Evolutionary conservation across 257 asterid genomes (phyloP), one percentile per base, ranked within the genome.

Genomic region (Sherardia arvensis): DNA sequence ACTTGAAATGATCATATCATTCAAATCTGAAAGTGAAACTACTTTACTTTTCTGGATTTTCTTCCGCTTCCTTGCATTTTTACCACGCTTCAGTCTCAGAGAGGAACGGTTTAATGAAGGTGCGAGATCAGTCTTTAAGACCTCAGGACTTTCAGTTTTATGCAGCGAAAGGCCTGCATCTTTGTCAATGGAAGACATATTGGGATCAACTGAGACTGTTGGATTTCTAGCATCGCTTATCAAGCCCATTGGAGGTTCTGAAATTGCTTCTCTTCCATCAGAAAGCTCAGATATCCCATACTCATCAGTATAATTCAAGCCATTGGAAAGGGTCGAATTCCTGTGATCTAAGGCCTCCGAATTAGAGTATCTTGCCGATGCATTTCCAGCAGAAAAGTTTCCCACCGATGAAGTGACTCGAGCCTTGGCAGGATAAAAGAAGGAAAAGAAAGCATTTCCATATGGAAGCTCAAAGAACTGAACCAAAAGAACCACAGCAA

Each of bases 381-480:
- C 68, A 73, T 70, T 76, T 54, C 58, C 71, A 53, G 56, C 36
- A 3, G 71, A 63, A 26, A 71, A 65, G 69, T 15, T 74, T 53
- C 69, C 74, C 9, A 22, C 7, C n/a, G 70, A 28, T 38, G 47
- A 38, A 38, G 17, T 38, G 21, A 65, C 64, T 53, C 70, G 74
- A 56, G 75, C 70, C 63, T 72, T 78, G 61, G 60, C 72, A 51
- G 74, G 49, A 40, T 73, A 69, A 40, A 79, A 74, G 48, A 87
- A 64, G 65, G 95, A 77, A 3, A 88, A 73, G 1, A 83, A 62
- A 49, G 72, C 71, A 70, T 62, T 76, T 64, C 76, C 67, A 76
- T 82, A 82, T 1, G 91, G 88, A 76, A 81, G 94, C 81, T 78
- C 87, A 22, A 85, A 66, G 73, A 74, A 81, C 77, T 86, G 95